Evolutionary conservation across 2,329 filamentous ascomycete genomes (phyloP).

Genomic region (Cercospora zeae-maydis): DNA sequence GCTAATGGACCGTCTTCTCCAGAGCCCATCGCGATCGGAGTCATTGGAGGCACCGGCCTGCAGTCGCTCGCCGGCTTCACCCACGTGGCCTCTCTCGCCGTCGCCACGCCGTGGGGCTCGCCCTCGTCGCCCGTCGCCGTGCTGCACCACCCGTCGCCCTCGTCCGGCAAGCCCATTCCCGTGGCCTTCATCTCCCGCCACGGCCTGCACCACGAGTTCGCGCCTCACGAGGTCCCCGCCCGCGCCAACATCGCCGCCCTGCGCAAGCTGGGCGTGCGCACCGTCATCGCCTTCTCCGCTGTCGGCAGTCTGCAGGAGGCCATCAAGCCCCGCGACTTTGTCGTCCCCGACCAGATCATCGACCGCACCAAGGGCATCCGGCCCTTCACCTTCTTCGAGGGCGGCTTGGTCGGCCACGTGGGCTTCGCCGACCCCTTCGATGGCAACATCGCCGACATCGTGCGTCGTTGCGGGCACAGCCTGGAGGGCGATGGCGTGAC

Average conservation of each 20-base stretch:
- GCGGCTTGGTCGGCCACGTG: conserved; percentile 87
- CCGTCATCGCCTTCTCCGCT: conserved; percentile 89
- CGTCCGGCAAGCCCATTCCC: conserved; percentile 57
- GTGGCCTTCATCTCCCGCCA: conserved; percentile 94
- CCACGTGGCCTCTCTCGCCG: conserved; percentile 72
- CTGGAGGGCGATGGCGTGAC: conserved; percentile 80
- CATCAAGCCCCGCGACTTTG: conserved; percentile 94
- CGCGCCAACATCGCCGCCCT: conserved; percentile 98
- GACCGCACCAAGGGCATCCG: conserved; percentile 94
- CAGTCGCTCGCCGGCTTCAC: conserved; percentile 82
- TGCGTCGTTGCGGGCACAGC: conserved; percentile 70
- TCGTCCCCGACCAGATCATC: conserved; percentile 93
- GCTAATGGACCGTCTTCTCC: neutral
- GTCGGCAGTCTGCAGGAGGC: conserved; percentile 89
- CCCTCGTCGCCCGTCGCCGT: conserved; percentile 78
- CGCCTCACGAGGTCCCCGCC: conserved; percentile 90
- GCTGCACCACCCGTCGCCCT: conserved; percentile 76
- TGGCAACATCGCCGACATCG: conserved; percentile 67
- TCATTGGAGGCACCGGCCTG: conserved; percentile 75
- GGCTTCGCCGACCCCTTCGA: conserved; percentile 97
- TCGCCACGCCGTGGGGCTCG: conserved; percentile 81
- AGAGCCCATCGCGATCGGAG: conserved; percentile 51
- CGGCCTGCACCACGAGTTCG: conserved; percentile 80
- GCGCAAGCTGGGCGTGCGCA: conserved; percentile 80
- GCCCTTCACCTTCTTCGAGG: conserved; percentile 93